Evolutionary conservation across 2,329 filamentous ascomycete genomes (phyloP), one percentile per base, ranked within the genome.

Genomic region (Colletotrichum zoysiae): DNA sequence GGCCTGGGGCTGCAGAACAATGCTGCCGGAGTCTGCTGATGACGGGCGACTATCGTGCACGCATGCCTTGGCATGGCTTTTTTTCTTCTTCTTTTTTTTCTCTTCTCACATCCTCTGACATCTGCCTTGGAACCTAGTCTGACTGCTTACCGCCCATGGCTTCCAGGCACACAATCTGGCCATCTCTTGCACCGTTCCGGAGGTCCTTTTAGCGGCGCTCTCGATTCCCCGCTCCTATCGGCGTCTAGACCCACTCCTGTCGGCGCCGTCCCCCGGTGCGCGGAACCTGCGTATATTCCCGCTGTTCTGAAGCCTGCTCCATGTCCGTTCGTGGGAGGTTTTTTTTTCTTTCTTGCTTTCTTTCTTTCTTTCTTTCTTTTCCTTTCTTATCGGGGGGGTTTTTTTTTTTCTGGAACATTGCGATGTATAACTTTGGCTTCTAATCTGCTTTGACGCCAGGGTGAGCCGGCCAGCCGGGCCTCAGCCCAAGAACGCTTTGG

Each of bases 401-500:
- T n/a, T n/a, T n/a, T 30, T 30, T 30, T 16, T 23, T 30, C 18
- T 42, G 40, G 12, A 44, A 20, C 7, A 44, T 44, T 44, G 42
- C 5, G 42, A 18, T 20, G 4, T 18, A 16, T 20, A 33, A 16
- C 33, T 30, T 30, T 30, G 30, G 30, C 30, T 30, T 30, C 30
- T 30, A 23, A 3, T 11, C 8, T 35, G 51, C 68, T 68, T 59
- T 62, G 68, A 59, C 58, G 23, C 50, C 16, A 50, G 50, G 50
- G 35, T 35, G 51, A 58, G 26, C 40, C 63, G 48, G 40, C n/a
- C 20, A 35, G 57, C 42, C 46, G 51, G 67, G 40, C 55, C 57
- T 68, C 35, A 7, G 44, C 44, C 60, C 23, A 18, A 18, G 58
- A 30, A 30, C 62, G 69, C 65, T 68, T 58, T 63, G 69, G 57